Base-by-base conservation (phyloP, 768 basidiomycete genomes). In the Trametes gibbosa region DNA sequence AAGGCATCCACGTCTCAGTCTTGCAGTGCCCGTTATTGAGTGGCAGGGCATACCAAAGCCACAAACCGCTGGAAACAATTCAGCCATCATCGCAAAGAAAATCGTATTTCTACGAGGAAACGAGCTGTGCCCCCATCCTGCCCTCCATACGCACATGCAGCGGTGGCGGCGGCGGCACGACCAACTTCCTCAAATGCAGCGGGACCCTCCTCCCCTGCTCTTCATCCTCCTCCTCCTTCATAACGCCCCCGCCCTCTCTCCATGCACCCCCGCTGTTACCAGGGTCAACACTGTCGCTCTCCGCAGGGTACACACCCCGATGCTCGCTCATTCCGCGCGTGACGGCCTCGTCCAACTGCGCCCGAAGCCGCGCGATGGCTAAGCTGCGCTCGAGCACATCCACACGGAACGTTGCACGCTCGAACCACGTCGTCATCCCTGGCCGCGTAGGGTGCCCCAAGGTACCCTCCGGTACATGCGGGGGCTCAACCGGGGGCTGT, bases 391-490 rank as follows among this genome's bases (percentile, higher is more conserved):
- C 58, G 3, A 62, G 51, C 39, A 50, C 39, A 23, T 42, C 29
- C 51, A 21, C 32, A 12, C 55, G 46, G 5, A 64, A 39, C 34
- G 55, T 41, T 34, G 56, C 59, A 9, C 37, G 37, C 41, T 46
- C 32, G 37, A 64, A 64, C 63, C 63, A 64, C 46, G 63, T 24
- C 25, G 45, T 19, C 32, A 61, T 50, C 8, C 63, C 63, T 21
- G 52, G 59, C 8, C 53, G 46, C 27, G 32, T 35, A 1, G n/a
- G 47, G 32, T 42, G 48, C 13, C 63, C 63, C 9, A 64, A 17
- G 34, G 63, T 64, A 37, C 63, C 63, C 53, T 61, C 56, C 1
- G 63, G 63, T n/a, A 64, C 63, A 23, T 41, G 13, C 17, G 59
- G 59, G 35, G 37, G 41, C 14, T 49, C 32, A 2, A 4, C 16